Evolutionary conservation across 345 rosid genomes (phyloP), one percentile per base, ranked within the genome.

Genomic region (Salix arbutifolia): DNA sequence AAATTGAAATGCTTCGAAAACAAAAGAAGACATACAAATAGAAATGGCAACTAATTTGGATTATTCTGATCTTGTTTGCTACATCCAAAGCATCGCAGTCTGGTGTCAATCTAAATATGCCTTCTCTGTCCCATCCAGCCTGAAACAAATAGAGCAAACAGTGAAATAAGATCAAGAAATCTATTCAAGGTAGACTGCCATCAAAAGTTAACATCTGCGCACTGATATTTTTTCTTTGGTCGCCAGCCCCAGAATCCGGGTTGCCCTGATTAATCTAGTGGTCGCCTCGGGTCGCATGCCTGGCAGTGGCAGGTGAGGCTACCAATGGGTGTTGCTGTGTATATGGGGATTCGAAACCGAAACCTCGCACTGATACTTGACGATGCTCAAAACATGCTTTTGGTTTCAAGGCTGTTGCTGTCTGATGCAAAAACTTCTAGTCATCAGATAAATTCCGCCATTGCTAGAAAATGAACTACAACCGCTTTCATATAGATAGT

Each of bases 91-190:
- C 99, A 81, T 95, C 98, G 7, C 80, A 87, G 74, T 95, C 99
- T 8, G 98, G 97, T 7, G 96, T 90, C 90, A 95, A 82, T 86
- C 99, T 89, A 16, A 95, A 46, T 89, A 93, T 0, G 99, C 99
- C 84, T 93, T 93, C 91, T 95, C 93, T 0, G 94, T 93, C 16
- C 98, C 98, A 83, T 95, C 96, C 4, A 97, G 98, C 96, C 97
- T 90, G 89, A 18, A 75, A 79, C 61, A 58, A 58, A 70, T 10
- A 18, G 61, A 44, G 23, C 48, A 56, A n/a, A n/a, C n/a, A 56
- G 9, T 13, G 8, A 40, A n/a, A 12, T 13, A 37, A 40, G 23
- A 69, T 44, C 18, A 40, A 65, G n/a, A 56, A 56, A 56, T 26
- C 23, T 56, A 56, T n/a, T n/a, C 14, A 21, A 25, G 5, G 23